Percentiles rank a stretch among this genome's conserved stretches.
Conservation (phyloP, 345 rosid species). For the Populus tremula region DNA sequence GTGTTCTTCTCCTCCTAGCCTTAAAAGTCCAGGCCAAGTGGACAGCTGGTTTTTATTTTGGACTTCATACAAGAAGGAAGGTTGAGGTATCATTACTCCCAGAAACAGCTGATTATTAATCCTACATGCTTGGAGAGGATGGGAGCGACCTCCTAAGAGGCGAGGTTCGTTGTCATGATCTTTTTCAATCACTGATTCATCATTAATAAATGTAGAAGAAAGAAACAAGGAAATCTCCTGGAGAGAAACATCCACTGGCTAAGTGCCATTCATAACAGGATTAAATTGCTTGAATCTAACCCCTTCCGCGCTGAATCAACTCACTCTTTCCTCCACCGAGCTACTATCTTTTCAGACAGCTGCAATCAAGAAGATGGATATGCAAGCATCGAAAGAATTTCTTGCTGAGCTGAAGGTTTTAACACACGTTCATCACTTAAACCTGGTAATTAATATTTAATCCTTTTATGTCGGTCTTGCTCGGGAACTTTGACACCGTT, state of each 20-base stretch:
- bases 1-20: constrained; percentile 3
- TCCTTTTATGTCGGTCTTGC: not conserved
- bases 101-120: constrained; percentile 13
- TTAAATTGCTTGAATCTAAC: not conserved
- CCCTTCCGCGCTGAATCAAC: not conserved
- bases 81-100: constrained; percentile 19
- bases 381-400: constrained; percentile 92
- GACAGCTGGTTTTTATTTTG: constrained; percentile 24
- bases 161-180: constrained; percentile 51
- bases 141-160: constrained; percentile 46
- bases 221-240: not conserved
- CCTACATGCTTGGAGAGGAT: too few relatives aligned
- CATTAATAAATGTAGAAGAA: not conserved
- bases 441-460: constrained; percentile 54
- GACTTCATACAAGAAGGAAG: constrained; percentile 29
- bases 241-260: too few relatives aligned
- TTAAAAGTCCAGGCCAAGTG: constrained; percentile 33
- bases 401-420: constrained; percentile 85
- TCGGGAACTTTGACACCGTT: too few relatives aligned
- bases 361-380: constrained; percentile 98
- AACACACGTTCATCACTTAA: constrained; percentile 89
- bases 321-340: not conserved
- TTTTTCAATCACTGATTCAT: constrained; percentile 2
- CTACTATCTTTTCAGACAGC: constrained; percentile 56
- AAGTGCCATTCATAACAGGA: not conserved